Evolutionary conservation across 768 basidiomycete species (phyloP), one percentile per base, ranked within the genome.

Genomic region (Rhizopogon sp.): DNA sequence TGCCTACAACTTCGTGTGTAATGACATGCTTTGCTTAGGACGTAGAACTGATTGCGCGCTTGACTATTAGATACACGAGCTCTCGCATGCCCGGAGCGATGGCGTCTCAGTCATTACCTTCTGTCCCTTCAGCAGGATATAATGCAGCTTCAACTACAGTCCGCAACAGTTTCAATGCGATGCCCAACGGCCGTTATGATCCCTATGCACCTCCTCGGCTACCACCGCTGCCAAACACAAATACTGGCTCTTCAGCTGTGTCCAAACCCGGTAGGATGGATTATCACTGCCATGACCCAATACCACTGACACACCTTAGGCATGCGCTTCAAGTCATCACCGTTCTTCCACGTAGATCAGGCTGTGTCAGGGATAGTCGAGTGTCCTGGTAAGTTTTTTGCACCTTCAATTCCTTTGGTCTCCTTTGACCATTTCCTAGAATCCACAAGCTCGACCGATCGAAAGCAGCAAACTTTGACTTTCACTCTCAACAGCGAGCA

Each of bases 311-410:
- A 57, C 14, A 45, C 44, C 58, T 28, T 58, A 89, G 90, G 66
- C 20, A 82, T 93, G 43, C 82, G 80, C 46, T 93, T 93, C 73
- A 90, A 86, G 62, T 78, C 81, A 8, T 92, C 91, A 0, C 90
- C 91, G 0, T 93, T 93, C 66, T 87, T 87, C 62, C 72, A 70
- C 10, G 67, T 89, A 3, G 85, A 88, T 47, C 84, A 89, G 60
- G 64, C 75, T 5, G 81, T 90, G 10, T 88, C 88, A 3, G 54
- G 57, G 28, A 74, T 92, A 29, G 74, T 77, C 7, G 90, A 93
- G 66, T 93, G 90, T 69, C 89, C 88, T 72, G 90, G 90, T 90
- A 62, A 22, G 76, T 56, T 28, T n/a, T 6, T 50, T 16, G 3
- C 13, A 53, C 9, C 3, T 10, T n/a, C 40, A 13, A 17, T 13